These are phyloP conservation scores for Ochetophila trinervis DNA, from an alignment of 306 rosid species.

Conservation along the genomic window DNA sequence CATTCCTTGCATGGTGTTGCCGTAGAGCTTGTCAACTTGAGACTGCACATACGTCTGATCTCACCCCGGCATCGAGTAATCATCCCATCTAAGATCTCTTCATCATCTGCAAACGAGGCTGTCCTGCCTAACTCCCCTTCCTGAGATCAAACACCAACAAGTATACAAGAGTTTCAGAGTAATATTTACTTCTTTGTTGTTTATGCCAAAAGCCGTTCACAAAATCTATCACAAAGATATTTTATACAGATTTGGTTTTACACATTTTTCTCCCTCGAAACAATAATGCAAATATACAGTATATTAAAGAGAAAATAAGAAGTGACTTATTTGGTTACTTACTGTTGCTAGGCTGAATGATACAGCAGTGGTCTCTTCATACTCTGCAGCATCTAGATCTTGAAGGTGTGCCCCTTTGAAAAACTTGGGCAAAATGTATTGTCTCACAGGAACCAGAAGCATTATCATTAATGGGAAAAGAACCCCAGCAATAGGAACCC, in stretches of 20 bases:
- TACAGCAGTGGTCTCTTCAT: slow-evolving; percentile 59
- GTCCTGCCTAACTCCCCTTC: slow-evolving; percentile 47
- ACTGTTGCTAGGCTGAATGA: slow-evolving; percentile 45
- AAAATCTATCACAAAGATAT: not conserved
- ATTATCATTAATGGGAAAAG: slow-evolving; percentile 81
- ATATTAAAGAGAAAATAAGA: not conserved
- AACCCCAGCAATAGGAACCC: slow-evolving; percentile 78
- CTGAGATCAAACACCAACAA: slow-evolving; percentile 28
- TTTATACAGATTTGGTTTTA: no score
- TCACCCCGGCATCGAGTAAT: slow-evolving; percentile 66
- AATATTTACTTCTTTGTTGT: not conserved
- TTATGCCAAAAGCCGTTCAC: slow-evolving; percentile 4
- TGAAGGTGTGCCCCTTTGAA: slow-evolving; percentile 74
- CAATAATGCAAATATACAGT: not conserved
- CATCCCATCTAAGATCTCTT: slow-evolving; percentile 59
- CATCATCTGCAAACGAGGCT: slow-evolving; percentile 53
- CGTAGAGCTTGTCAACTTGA: slow-evolving; percentile 37
- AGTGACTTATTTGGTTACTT: slow-evolving; percentile 20
- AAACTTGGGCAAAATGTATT: slow-evolving; percentile 71
- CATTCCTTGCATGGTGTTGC: slow-evolving; percentile 36
- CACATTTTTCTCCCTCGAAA: no score
- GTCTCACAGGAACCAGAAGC: slow-evolving; percentile 88
- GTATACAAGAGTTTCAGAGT: not conserved
- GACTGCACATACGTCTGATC: slow-evolving; percentile 53
- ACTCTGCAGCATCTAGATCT: slow-evolving; percentile 78